Base-by-base conservation (phyloP, 192 early-diverging fungal species). In the Gaertneriomyces sp. region DNA sequence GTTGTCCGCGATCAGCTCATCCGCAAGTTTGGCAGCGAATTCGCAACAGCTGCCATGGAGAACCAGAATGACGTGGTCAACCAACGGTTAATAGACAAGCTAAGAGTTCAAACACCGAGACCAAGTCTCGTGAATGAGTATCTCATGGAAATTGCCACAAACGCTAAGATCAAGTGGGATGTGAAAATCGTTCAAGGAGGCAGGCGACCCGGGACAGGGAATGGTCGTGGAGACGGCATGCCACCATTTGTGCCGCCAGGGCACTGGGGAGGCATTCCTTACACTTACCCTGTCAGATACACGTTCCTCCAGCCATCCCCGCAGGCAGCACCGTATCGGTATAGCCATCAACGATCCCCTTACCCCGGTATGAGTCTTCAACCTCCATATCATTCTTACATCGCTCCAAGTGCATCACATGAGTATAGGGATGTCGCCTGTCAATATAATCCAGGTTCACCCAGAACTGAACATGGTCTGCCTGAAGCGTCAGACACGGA, bases 111-210 rank as follows among this genome's bases (percentile, higher is more conserved):
- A 66, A 86, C 92, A n/a, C 92, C 93, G 3, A 87, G 94, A 53
- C 60, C 79, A 2, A 81, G 84, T 39, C 81, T 98, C 7, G 91
- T 98, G 16, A 81, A 87, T 43, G 75, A 90, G 62, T 98, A 98
- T 67, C 70, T 98, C 44, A 90, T 88, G 62, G 89, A 91, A 63
- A 95, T 98, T 69, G 93, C 95, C 33, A 86, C 77, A 45, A 76
- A 88, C 0, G 93, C 90, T 64, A 84, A 86, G 50, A 85, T 95
- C 4, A 58, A 73, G 7, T 98, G 89, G 88, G 78, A 77, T 9
- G 77, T 65, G 1, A 33, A 33, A 33, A 33, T 33, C 25, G 25
- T 33, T 33, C 25, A 33, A 33, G 25, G 25, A 33, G 25, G 25
- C 25, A 33, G 2, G 25, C 25, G 25, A 33, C 25, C 25, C 2